Evolutionary conservation across 1,139 yeast species (phyloP).

Genomic region (Geotrichum citri-aurantii): DNA sequence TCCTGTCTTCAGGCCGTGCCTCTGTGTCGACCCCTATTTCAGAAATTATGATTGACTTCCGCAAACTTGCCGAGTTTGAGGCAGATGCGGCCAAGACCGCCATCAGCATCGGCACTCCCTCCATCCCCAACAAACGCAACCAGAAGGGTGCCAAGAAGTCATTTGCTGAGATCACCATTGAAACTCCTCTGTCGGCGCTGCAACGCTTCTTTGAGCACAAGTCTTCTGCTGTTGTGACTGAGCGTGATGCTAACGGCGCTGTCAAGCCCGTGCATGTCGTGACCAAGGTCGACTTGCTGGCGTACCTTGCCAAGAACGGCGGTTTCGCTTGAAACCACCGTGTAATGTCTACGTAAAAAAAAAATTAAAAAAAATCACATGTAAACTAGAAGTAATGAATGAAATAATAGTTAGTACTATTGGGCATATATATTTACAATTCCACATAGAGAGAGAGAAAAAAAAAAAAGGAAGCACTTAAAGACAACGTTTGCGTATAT

Average conservation of each 20-base stretch:
- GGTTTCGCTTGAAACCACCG: slow-evolving; percentile 11
- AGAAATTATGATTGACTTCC: slow-evolving; percentile 60
- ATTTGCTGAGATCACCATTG: slow-evolving; percentile 63
- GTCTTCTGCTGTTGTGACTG: slow-evolving; percentile 82
- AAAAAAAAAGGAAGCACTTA: not conserved
- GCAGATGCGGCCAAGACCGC: slow-evolving; percentile 48
- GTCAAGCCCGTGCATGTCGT: slow-evolving; percentile 78
- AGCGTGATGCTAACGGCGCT: slow-evolving; percentile 34
- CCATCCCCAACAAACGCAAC: slow-evolving; percentile 41
- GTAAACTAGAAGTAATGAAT: not conserved
- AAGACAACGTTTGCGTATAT: slow-evolving; percentile 23
- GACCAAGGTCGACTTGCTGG: slow-evolving; percentile 78
- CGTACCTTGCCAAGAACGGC: slow-evolving; percentile 47
- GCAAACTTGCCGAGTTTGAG: slow-evolving; percentile 42
- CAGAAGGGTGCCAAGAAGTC: slow-evolving; percentile 57
- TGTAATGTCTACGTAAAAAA: not conserved
- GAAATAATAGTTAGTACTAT: not conserved
- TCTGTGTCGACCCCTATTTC: slow-evolving; percentile 57
- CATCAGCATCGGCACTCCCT: slow-evolving; percentile 41
- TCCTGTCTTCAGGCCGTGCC: slow-evolving; percentile 58
- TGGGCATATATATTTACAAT: not conserved
- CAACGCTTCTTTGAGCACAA: slow-evolving; percentile 80
- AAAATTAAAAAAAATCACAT: not conserved
- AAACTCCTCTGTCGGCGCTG: slow-evolving; percentile 62
- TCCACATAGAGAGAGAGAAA: not conserved